phyloP scores from a whole-genome alignment of 202 grass and related monocot species.

The Schoenoplectus triqueter region DNA sequence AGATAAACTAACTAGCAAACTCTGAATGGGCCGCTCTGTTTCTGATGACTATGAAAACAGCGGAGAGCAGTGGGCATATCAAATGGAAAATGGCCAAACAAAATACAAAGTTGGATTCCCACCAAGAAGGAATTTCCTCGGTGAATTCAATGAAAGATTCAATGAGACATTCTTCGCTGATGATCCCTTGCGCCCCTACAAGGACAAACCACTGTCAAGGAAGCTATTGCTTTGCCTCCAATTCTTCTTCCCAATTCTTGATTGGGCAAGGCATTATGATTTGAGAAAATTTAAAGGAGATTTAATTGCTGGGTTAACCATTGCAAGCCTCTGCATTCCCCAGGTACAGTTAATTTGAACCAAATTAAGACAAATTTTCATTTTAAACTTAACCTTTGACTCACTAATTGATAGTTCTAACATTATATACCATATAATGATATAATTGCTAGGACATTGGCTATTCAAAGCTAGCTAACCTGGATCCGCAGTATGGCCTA shows the following conservation, averaged over 20 bases:
- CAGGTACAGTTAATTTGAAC: slow-evolving; percentile 55
- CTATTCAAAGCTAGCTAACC: slow-evolving; percentile 87
- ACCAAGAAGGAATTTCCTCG: slow-evolving; percentile 54
- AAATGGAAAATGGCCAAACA: slow-evolving; percentile 22
- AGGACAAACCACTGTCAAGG: slow-evolving; percentile 51
- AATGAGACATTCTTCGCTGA: slow-evolving; percentile 88
- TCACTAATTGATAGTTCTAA: neutral
- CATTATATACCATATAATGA: slow-evolving; percentile 31
- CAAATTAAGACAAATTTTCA: neutral
- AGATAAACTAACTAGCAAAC: slow-evolving; percentile 7
- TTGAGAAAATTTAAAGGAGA: slow-evolving; percentile 85
- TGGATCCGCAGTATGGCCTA: slow-evolving; percentile 85
- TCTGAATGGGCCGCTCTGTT: slow-evolving; percentile 21
- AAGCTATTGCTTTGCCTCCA: slow-evolving; percentile 61
- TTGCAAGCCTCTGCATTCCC: slow-evolving; percentile 96
- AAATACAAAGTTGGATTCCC: slow-evolving; percentile 80
- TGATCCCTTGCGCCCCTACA: slow-evolving; percentile 66
- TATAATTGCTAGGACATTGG: slow-evolving; percentile 71
- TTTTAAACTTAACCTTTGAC: neutral
- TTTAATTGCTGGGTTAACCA: slow-evolving; percentile 83
- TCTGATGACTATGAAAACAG: slow-evolving; percentile 16
- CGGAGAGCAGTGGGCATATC: neutral
- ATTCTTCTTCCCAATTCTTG: slow-evolving; percentile 82
- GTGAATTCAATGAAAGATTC: slow-evolving; percentile 59
- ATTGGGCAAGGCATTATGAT: slow-evolving; percentile 73